phyloP scores from a whole-genome alignment of 1,284 basidiomycete species.

The Ganoderma boninense region DNA sequence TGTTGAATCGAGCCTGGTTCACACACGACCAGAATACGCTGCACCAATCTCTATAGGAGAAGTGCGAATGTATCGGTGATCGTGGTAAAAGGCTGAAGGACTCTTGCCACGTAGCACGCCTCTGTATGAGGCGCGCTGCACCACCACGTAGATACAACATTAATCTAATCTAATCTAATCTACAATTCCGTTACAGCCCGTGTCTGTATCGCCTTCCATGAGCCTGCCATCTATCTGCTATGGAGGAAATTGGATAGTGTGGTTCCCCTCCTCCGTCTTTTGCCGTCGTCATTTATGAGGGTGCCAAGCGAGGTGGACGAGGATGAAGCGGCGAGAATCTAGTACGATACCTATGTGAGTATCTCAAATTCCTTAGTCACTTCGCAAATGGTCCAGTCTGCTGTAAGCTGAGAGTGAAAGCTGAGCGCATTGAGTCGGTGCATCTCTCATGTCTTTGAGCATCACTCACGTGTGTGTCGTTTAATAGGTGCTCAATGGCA shows the following conservation, averaged over 20 bases:
- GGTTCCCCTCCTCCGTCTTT: not conserved
- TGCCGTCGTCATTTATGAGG: not conserved
- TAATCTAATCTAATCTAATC: no score
- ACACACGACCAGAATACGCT: no score
- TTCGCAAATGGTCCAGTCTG: no score
- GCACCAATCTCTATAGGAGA: no score
- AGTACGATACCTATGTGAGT: conserved; percentile 1
- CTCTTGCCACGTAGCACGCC: no score
- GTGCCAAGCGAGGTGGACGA: not conserved
- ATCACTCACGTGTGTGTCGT: not conserved
- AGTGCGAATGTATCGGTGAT: no score
- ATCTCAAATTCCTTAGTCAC: not conserved
- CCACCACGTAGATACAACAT: no score
- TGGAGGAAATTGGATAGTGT: not conserved
- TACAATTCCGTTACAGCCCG: not conserved
- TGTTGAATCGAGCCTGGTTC: no score
- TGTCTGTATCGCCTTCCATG: not conserved
- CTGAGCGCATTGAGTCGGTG: no score
- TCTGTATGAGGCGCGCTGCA: no score
- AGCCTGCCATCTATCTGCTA: not conserved
- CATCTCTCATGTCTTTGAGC: not conserved
- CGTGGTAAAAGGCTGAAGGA: no score
- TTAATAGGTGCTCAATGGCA: conserved; percentile 1
- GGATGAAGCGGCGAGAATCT: not conserved
- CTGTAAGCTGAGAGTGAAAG: no score